These are phyloP conservation scores for Sphagnum fallax DNA, from an alignment of 228 moss, liverwort and hornwort genomes.

Conservation along the genomic window DNA sequence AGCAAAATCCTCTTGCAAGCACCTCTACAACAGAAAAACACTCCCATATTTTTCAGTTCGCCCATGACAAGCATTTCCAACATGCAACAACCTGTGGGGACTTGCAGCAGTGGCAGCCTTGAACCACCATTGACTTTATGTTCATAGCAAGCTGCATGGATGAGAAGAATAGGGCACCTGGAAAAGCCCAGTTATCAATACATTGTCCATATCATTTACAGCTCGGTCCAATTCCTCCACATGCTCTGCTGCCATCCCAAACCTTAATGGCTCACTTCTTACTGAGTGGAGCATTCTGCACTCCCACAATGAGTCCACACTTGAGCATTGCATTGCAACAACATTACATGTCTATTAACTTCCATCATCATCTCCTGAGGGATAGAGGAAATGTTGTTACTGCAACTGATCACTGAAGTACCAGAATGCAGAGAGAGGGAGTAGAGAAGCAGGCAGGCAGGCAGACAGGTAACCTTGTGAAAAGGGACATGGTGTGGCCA, in stretches of 20 bases:
- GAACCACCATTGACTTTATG: too few species aligned
- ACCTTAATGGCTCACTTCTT: constrained; percentile 70
- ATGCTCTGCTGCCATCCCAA: constrained; percentile 59
- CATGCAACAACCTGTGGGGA: too few species aligned
- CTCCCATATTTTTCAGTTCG: not conserved
- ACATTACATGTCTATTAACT: too few species aligned
- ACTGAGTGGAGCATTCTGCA: constrained; percentile 90
- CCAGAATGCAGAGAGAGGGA: not conserved
- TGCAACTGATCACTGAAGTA: too few species aligned
- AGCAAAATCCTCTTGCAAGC: constrained; percentile 84
- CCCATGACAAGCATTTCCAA: not conserved
- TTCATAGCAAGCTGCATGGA: too few species aligned
- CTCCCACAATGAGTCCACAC: not conserved
- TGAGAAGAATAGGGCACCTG: constrained; percentile 39
- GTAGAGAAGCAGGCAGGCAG: not conserved
- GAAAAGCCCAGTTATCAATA: constrained; percentile 64
- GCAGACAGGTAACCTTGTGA: constrained; percentile 49
- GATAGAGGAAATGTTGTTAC: too few species aligned
- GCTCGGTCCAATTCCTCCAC: constrained; percentile 81
- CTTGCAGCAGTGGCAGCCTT: too few species aligned
- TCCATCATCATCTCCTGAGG: too few species aligned
- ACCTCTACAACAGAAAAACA: constrained; percentile 52
- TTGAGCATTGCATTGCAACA: too few species aligned
- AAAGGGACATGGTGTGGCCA: constrained; percentile 81
- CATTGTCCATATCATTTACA: constrained; percentile 64